A percentile compares a stretch with the other conserved stretches of the same genome.
phyloP scores from a whole-genome alignment of 2,329 filamentous ascomycete genomes.

The Intubia oerlemansii region DNA sequence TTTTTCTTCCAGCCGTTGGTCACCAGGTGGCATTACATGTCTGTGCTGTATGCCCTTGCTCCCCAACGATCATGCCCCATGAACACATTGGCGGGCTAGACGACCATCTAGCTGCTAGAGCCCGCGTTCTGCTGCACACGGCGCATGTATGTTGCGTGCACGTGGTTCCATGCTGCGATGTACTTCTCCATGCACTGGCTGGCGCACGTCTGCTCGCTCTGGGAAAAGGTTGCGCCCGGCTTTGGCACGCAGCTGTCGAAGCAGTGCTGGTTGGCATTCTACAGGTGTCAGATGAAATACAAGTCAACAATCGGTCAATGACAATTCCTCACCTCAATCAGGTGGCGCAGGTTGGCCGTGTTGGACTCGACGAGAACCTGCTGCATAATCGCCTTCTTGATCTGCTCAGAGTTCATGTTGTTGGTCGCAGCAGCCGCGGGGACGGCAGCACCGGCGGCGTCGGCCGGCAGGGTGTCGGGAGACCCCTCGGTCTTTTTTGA shows the following conservation, averaged over 20 bases:
- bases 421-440: no score
- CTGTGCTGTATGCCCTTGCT: no score
- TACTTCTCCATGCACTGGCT: slow-evolving; percentile 71
- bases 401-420: slow-evolving; percentile 18
- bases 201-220: slow-evolving; percentile 48
- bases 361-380: slow-evolving; percentile 43
- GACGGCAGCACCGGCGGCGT: no score
- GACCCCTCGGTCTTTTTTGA: no score
- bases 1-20: no score
- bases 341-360: slow-evolving; percentile 43
- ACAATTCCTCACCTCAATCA: slow-evolving; percentile 46
- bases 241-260: slow-evolving; percentile 58
- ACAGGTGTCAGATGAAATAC: no score
- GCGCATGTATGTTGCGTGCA: slow-evolving; percentile 45
- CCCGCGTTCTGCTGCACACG: slow-evolving; percentile 37
- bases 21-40: no score
- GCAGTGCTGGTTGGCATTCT: slow-evolving; percentile 69
- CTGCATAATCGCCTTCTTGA: slow-evolving; percentile 42
- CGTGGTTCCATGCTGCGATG: slow-evolving; percentile 58
- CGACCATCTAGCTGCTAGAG: no score
- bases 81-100: no score
- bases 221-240: slow-evolving; percentile 43
- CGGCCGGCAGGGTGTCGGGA: no score
- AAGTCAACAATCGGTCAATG: no score
- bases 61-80: no score